phyloP scores from a whole-genome alignment of 306 rosid species.

The Sicyos edulis region DNA sequence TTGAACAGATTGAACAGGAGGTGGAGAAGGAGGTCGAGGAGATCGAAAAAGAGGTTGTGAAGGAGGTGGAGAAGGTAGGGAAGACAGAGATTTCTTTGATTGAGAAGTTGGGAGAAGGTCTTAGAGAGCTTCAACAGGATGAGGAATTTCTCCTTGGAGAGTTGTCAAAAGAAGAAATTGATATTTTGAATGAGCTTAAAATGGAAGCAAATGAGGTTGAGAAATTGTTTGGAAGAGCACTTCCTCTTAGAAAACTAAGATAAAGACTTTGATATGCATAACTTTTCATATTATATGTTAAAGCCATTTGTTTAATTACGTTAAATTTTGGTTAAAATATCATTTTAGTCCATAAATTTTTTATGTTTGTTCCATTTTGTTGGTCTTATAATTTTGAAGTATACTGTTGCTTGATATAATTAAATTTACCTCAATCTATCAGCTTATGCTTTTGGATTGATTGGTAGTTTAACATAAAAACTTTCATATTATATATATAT shows the following conservation, averaged over 20 bases:
- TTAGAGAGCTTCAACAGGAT: slow-evolving; percentile 57
- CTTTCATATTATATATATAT: too few species aligned
- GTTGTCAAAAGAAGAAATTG: slow-evolving; percentile 68
- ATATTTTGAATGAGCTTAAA: slow-evolving; percentile 50
- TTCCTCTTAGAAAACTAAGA: slow-evolving; percentile 71
- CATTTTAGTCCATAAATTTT: too few species aligned
- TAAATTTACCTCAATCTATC: too few species aligned
- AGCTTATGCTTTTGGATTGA: too few species aligned
- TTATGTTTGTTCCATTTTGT: too few species aligned
- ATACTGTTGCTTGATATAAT: too few species aligned
- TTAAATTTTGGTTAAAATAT: not conserved
- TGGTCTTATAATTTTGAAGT: too few species aligned
- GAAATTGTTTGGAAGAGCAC: slow-evolving; percentile 62
- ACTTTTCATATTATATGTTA: not conserved
- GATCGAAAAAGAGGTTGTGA: slow-evolving; percentile 63
- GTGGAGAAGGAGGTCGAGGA: slow-evolving; percentile 38
- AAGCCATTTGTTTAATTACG: not conserved
- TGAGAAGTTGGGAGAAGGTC: slow-evolving; percentile 62
- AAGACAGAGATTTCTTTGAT: slow-evolving; percentile 53
- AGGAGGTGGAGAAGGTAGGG: slow-evolving; percentile 38
- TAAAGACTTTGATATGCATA: slow-evolving; percentile 20
- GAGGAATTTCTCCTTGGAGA: slow-evolving; percentile 62
- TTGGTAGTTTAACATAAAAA: too few species aligned
- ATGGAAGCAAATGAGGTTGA: slow-evolving; percentile 80
- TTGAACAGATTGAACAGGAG: slow-evolving; percentile 63